A percentile compares a stretch with the other conserved stretches of the same genome.
phyloP scores from a whole-genome alignment of 1,284 basidiomycete genomes.

The Testicularia cyperi region DNA sequence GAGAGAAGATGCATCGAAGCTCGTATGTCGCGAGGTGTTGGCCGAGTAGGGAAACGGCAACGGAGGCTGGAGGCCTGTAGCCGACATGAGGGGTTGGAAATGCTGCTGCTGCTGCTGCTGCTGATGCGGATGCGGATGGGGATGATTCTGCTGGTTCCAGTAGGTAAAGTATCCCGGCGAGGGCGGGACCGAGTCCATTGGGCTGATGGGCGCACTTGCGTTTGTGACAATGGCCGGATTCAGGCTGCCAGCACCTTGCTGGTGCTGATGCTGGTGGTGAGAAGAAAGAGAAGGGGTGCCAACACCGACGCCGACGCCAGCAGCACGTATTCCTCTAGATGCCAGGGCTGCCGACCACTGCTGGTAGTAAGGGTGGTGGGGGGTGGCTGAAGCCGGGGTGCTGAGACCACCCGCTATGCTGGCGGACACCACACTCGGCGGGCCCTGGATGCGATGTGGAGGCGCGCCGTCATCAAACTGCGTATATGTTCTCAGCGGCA shows the following conservation, averaged over 20 bases:
- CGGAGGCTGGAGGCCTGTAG: conserved; percentile 4
- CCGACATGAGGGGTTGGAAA: not conserved
- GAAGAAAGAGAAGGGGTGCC: no score
- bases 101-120: not conserved
- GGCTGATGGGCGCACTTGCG: conserved; percentile 15
- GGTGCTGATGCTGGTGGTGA: no score
- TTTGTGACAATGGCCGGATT: conserved; percentile 7
- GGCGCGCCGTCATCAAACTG: conserved; percentile 29
- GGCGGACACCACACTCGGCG: conserved; percentile 25
- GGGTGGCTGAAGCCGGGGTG: conserved; percentile 6
- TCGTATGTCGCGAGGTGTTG: conserved; percentile 19
- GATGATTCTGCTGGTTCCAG: conserved; percentile 19
- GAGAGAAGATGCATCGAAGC: conserved; percentile 21
- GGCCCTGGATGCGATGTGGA: conserved; percentile 32
- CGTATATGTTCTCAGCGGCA: conserved; percentile 32
- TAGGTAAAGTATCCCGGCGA: conserved; percentile 38
- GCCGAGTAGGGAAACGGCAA: conserved; percentile 17
- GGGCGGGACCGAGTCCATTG: conserved; percentile 21
- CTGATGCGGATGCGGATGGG: conserved; percentile 4
- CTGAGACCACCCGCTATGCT: conserved; percentile 9
- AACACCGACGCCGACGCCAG: conserved; percentile 8
- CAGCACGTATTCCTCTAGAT: conserved; percentile 28
- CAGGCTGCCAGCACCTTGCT: no score
- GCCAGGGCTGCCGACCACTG: conserved; percentile 36
- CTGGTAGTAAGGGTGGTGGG: conserved; percentile 8